Conservation (phyloP, 2,329 filamentous ascomycete genomes). For the Tolypocladium album region DNA sequence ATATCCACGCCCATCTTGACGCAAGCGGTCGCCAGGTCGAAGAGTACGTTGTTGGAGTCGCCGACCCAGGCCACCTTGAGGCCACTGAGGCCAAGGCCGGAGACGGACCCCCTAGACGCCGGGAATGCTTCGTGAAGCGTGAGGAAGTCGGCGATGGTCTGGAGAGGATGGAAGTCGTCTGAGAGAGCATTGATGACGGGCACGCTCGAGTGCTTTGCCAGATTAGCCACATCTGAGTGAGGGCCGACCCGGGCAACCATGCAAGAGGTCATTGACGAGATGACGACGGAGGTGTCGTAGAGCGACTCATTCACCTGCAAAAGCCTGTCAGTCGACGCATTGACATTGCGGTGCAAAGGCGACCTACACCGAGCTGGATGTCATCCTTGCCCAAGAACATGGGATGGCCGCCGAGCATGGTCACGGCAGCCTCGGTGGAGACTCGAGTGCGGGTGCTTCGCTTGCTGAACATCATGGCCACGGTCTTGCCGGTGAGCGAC, state of each 20-base stretch:
- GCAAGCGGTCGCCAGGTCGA: conserved; percentile 81
- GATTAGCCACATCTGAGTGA: conserved; percentile 61
- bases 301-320: conserved; percentile 77
- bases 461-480: conserved; percentile 97
- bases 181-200: conserved; percentile 84
- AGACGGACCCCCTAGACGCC: conserved; percentile 24
- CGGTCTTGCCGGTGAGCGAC: conserved; percentile 62
- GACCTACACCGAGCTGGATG: conserved; percentile 78
- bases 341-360: conserved; percentile 1
- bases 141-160: conserved; percentile 88
- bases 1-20: conserved; percentile 81
- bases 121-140: conserved; percentile 76
- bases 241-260: conserved; percentile 71
- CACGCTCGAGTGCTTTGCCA: conserved; percentile 64
- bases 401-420: conserved; percentile 79
- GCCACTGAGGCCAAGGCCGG: conserved; percentile 59
- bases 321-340: neutral
- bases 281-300: conserved; percentile 83
- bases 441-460: conserved; percentile 87
- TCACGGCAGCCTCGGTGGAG: conserved; percentile 83
- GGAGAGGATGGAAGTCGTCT: conserved; percentile 85
- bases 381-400: conserved; percentile 97
- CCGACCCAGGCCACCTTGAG: conserved; percentile 94
- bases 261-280: conserved; percentile 85
- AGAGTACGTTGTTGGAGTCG: conserved; percentile 94